These are phyloP conservation scores for Magnolia changhungtana DNA, from an alignment of 164 flowering plant species.

Conservation along the genomic window DNA sequence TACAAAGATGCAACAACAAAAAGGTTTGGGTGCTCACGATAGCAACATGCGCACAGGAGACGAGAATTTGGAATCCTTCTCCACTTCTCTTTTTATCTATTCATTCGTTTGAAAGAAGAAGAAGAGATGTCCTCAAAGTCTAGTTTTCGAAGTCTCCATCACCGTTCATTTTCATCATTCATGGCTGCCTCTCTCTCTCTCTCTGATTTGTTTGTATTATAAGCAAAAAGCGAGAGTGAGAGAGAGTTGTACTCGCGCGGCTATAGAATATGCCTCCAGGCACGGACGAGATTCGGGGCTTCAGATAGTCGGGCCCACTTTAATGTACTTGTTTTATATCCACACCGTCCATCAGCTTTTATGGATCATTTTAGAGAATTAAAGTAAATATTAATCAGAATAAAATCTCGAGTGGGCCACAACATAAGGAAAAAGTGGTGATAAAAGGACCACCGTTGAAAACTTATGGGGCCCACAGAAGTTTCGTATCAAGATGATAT, in stretches of 20 bases:
- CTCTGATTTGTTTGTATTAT: background rate
- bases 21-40: background rate
- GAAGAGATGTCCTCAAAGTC: background rate
- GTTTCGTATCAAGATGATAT: no score
- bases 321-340: no score
- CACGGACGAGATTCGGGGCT: no score
- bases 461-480: no score
- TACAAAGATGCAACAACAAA: background rate
- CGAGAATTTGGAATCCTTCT: conserved; percentile 4
- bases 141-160: background rate
- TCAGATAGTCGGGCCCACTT: no score
- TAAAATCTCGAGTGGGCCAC: no score
- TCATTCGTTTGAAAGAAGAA: background rate
- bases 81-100: background rate
- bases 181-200: background rate
- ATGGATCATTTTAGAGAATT: no score
- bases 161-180: background rate
- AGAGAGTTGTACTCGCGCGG: background rate
- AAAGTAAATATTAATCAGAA: no score
- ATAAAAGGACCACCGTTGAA: no score
- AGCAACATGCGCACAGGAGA: background rate
- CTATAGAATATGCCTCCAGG: background rate
- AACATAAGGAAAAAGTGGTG: no score
- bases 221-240: no score
- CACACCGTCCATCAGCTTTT: no score